Evolutionary conservation across 495 filamentous ascomycete genomes (phyloP), one percentile per base, ranked within the genome.

Genomic region (Xylaria palmicola): DNA sequence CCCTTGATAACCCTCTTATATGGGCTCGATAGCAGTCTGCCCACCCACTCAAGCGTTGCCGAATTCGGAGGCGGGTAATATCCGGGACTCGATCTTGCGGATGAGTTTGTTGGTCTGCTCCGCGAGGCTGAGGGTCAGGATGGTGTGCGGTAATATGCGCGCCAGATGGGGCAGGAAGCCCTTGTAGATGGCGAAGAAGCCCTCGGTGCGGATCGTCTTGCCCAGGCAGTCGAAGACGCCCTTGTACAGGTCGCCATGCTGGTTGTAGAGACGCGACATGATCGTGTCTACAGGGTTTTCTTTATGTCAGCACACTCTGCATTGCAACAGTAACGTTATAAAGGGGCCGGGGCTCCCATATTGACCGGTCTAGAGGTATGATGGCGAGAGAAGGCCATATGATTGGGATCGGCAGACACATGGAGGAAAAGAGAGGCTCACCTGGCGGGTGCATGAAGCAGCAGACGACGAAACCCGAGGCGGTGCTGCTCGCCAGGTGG

Each of bases 241-340:
- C 63, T 83, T 87, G 78, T 99, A 99, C 4, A 98, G 85, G 71
- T 97, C 96, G 29, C 94, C 94, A 55, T 92, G 93, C 75, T 99
- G 94, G 79, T 99, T 99, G 78, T 99, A 99, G 83, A 99, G 89
- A 34, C 94, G 88, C 51, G 89, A 92, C 94, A 99, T 99, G 76
- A 99, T 91, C 8, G 95, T 98, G 72, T 99, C 94, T 92, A 60
- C 6, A 2, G 52, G 48, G 10, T 41, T 53, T 43, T 15, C 30
- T 50, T 20, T n/a, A n/a, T n/a, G 44, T 69, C 22, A 68, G 62
- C 39, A 37, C 39, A 37, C 1, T 32, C 30, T 10, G 6, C 10
- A 59, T 41, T 8, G 9, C 5, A 40, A n/a, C 44, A n/a, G 19
- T 7, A 30, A 17, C 8, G n/a, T 22, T 13, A 26, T 26, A 4